Percentiles rank a stretch among this genome's conserved stretches.
These are phyloP conservation scores for Leccinum boreale DNA, from an alignment of 768 basidiomycete genomes.

Conservation along the genomic window DNA sequence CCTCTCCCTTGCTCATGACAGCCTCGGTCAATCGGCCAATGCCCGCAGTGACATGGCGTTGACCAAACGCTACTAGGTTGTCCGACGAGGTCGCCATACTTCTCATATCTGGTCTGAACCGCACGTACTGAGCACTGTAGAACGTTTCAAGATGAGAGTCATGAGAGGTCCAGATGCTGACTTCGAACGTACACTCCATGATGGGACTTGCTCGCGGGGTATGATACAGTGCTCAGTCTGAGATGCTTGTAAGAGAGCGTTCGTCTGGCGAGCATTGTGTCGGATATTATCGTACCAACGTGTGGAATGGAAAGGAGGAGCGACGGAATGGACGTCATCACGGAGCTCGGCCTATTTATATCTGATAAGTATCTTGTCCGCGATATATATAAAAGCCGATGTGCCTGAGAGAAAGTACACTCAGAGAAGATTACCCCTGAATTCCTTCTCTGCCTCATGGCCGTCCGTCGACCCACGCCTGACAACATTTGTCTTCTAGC, in stretches of 20 bases:
- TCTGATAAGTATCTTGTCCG: background rate
- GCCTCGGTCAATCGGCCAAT: conserved; percentile 44
- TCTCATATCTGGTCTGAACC: conserved; percentile 5
- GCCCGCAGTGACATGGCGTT: conserved; percentile 45
- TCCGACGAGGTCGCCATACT: conserved; percentile 22
- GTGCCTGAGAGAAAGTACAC: no score
- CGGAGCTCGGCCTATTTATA: background rate
- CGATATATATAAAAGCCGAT: background rate
- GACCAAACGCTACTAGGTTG: conserved; percentile 34
- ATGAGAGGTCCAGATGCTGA: background rate
- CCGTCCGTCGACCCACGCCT: background rate
- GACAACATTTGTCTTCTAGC: background rate
- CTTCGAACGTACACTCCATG: conserved; percentile 14
- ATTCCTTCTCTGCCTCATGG: no score
- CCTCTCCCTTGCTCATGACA: conserved; percentile 63
- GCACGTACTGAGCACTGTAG: background rate
- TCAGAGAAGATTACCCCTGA: no score
- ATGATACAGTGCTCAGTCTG: background rate
- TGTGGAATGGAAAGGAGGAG: background rate
- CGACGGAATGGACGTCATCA: background rate
- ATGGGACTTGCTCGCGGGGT: background rate
- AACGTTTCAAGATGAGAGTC: background rate
- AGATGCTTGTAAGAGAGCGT: background rate
- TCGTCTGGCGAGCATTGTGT: conserved; percentile 14
- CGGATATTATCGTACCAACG: background rate